Evolutionary conservation across 2,329 filamentous ascomycete genomes (phyloP).

Genomic region (Phaeosphaeriaceae sp.): DNA sequence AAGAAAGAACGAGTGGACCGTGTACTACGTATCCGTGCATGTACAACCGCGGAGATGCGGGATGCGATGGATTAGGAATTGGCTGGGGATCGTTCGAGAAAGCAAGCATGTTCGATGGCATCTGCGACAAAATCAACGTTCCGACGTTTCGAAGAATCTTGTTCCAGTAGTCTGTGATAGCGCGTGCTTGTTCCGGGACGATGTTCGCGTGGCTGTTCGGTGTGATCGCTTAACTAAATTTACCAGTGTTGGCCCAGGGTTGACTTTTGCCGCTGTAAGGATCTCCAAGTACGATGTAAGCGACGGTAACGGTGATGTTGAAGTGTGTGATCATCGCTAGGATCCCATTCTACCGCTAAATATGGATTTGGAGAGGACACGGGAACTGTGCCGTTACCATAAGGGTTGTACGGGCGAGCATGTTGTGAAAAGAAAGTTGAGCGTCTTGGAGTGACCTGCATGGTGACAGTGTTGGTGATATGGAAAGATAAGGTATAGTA

Average conservation of each 20-base stretch:
- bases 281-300: background rate
- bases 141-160: background rate
- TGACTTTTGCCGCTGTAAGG: slow-evolving; percentile 4
- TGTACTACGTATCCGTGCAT: background rate
- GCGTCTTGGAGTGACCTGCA: background rate
- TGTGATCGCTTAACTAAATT: background rate
- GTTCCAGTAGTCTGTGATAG: background rate
- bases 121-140: background rate
- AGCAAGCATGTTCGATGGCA: background rate
- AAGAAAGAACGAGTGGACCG: background rate
- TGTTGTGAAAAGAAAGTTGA: background rate
- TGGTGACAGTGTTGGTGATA: background rate
- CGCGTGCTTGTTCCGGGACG: background rate
- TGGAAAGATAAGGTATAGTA: slow-evolving; percentile 11
- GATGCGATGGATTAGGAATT: background rate
- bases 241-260: background rate
- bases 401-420: background rate
- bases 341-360: background rate
- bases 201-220: background rate
- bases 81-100: background rate
- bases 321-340: background rate
- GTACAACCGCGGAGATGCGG: background rate
- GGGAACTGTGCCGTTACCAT: background rate
- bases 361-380: background rate
- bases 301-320: background rate